Percentiles rank a stretch among this genome's conserved stretches.
Evolutionary conservation across 2,329 filamentous ascomycete genomes (phyloP).

Genomic region (Rhexocercosporidium sp.): DNA sequence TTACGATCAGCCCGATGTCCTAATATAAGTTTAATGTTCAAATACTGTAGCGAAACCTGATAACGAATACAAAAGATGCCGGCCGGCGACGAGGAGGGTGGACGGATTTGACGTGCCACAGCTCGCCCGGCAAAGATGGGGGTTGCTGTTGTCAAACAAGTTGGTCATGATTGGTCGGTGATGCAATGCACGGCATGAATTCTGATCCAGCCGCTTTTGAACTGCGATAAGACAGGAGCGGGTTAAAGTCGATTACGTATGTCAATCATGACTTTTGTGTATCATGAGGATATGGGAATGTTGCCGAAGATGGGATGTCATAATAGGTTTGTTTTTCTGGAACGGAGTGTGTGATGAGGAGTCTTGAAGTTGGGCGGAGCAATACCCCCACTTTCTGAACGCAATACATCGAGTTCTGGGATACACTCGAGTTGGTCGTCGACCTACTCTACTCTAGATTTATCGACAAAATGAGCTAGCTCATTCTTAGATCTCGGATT

Average conservation of each 20-base stretch:
- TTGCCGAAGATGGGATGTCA: not conserved
- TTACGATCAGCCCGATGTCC: too few relatives aligned
- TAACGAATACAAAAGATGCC: not conserved
- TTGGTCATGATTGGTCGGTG: not conserved
- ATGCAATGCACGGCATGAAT: not conserved
- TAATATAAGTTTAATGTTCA: not conserved
- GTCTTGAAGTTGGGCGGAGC: not conserved
- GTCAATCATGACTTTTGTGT: not conserved
- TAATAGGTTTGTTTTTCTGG: not conserved
- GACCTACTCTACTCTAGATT: too few relatives aligned
- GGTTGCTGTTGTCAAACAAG: not conserved
- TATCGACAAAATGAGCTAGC: not conserved
- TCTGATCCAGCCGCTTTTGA: not conserved
- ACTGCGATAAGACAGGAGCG: conserved; percentile 1
- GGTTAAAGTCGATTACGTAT: not conserved
- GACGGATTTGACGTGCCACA: not conserved
- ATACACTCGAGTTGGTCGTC: too few relatives aligned
- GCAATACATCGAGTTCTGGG: too few relatives aligned
- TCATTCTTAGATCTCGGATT: not conserved
- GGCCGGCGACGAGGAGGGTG: conserved; percentile 5
- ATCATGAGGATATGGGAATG: not conserved
- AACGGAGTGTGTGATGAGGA: not conserved
- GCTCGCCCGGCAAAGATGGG: conserved; percentile 3
- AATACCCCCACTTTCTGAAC: not conserved
- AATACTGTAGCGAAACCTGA: not conserved